Conservation (phyloP, 176 grass and related monocot genomes). For the Aegilops sharonensis region DNA sequence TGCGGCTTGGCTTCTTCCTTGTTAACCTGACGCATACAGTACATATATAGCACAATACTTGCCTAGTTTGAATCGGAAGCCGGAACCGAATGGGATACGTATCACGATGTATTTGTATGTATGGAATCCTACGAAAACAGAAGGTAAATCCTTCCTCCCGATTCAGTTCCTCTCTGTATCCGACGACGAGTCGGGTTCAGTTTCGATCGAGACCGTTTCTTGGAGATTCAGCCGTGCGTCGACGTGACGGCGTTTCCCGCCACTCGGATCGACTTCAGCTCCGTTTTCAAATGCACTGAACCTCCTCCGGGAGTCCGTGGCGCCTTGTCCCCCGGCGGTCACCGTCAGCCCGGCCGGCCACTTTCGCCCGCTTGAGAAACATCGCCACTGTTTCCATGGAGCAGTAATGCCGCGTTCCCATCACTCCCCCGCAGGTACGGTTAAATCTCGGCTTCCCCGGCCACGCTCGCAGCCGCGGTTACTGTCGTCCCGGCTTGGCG, state of each 20-base stretch:
- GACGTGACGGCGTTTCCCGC: conserved; percentile 41
- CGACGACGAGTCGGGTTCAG: not conserved
- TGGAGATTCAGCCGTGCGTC: not conserved
- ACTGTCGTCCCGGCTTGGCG: conserved; percentile 21
- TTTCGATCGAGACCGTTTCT: not conserved
- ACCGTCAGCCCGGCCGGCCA: conserved; percentile 26
- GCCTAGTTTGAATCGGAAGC: not conserved
- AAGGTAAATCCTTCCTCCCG: too few species aligned
- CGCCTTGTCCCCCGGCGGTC: conserved; percentile 6
- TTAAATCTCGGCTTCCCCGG: conserved; percentile 11
- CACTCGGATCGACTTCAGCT: not conserved
- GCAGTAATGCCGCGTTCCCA: conserved; percentile 19
- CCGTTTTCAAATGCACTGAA: conserved; percentile 22
- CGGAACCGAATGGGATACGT: not conserved
- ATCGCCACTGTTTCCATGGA: not conserved
- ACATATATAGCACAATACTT: not conserved
- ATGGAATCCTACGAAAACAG: not conserved
- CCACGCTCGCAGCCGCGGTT: conserved; percentile 16
- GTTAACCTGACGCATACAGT: not conserved
- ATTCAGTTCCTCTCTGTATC: too few species aligned
- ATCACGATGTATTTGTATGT: not conserved
- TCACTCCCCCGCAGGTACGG: conserved; percentile 14
- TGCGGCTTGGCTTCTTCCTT: not conserved
- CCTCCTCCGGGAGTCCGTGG: conserved; percentile 2
- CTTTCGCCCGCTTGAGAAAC: conserved; percentile 10